Conservation (phyloP, 805 yeast species). For the Candida railenensis region DNA sequence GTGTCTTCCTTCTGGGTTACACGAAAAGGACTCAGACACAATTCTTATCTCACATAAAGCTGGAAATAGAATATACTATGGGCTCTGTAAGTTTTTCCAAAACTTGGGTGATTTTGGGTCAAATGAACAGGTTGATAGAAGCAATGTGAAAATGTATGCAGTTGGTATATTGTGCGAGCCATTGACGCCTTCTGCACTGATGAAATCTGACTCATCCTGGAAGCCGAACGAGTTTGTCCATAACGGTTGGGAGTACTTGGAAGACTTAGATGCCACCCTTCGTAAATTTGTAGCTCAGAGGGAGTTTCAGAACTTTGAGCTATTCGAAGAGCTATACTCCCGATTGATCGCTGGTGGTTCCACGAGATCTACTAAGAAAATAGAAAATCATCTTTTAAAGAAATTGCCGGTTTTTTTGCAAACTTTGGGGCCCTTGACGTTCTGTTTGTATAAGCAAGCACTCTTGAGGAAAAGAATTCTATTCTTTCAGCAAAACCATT, state of each 20-base stretch:
- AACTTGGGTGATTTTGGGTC: background rate
- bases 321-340: slow-evolving; percentile 16
- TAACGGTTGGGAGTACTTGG: slow-evolving; percentile 40
- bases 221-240: slow-evolving; percentile 33
- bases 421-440: slow-evolving; percentile 62
- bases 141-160: slow-evolving; percentile 37
- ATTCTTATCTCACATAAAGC: slow-evolving; percentile 29
- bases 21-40: slow-evolving; percentile 28
- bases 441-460: slow-evolving; percentile 62
- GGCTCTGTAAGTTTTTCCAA: slow-evolving; percentile 34
- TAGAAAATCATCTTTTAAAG: slow-evolving; percentile 41
- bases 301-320: slow-evolving; percentile 13
- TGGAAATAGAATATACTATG: slow-evolving; percentile 27
- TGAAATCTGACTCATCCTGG: slow-evolving; percentile 21
- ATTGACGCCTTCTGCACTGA: background rate
- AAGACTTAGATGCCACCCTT: slow-evolving; percentile 24
- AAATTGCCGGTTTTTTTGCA: slow-evolving; percentile 46
- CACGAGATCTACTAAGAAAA: slow-evolving; percentile 5
- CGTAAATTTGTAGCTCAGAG: slow-evolving; percentile 14
- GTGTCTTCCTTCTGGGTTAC: slow-evolving; percentile 41
- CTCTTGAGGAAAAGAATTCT: slow-evolving; percentile 58
- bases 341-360: slow-evolving; percentile 2
- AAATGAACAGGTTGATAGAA: slow-evolving; percentile 16
- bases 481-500: slow-evolving; percentile 34
- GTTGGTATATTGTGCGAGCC: slow-evolving; percentile 38